Conservation (phyloP, 805 yeast species). For the Yarrowia porcina region DNA sequence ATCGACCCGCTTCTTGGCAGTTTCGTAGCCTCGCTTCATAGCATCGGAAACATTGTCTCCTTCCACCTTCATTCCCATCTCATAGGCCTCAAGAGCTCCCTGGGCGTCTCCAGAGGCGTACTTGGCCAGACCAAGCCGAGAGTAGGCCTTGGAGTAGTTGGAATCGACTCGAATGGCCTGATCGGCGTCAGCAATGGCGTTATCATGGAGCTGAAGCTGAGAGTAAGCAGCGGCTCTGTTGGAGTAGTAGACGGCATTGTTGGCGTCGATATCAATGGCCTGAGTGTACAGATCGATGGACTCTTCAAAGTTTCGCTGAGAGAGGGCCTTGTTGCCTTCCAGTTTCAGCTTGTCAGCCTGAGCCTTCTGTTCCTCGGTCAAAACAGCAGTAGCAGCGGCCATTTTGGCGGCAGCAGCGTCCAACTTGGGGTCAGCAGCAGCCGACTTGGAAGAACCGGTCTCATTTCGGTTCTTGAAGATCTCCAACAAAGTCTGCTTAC, state of each 20-base stretch:
- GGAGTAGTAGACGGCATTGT: conserved; percentile 80
- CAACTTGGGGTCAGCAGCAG: not conserved
- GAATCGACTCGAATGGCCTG: conserved; percentile 77
- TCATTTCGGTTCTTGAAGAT: conserved; percentile 41
- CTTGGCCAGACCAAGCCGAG: conserved; percentile 90
- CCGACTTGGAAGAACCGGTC: conserved; percentile 29
- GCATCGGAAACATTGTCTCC: conserved; percentile 82
- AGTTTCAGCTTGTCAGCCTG: conserved; percentile 81
- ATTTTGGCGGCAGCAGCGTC: conserved; percentile 2
- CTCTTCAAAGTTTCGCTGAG: conserved; percentile 59
- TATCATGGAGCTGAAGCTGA: conserved; percentile 65
- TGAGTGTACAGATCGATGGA: conserved; percentile 78
- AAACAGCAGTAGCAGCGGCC: conserved; percentile 22
- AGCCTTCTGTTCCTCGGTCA: conserved; percentile 50
- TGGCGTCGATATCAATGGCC: conserved; percentile 67
- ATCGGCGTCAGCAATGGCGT: conserved; percentile 81
- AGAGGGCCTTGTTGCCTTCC: conserved; percentile 89
- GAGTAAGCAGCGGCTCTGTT: conserved; percentile 97
- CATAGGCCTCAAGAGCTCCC: conserved; percentile 87
- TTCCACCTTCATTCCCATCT: conserved; percentile 80
- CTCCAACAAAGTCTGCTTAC: conserved; percentile 47
- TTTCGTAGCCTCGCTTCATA: conserved; percentile 89
- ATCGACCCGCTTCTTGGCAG: conserved; percentile 84
- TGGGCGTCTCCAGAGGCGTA: conserved; percentile 92
- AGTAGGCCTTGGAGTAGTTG: conserved; percentile 83